phyloP scores from a whole-genome alignment of 305 asterid genomes.

The Plantago rigida region DNA sequence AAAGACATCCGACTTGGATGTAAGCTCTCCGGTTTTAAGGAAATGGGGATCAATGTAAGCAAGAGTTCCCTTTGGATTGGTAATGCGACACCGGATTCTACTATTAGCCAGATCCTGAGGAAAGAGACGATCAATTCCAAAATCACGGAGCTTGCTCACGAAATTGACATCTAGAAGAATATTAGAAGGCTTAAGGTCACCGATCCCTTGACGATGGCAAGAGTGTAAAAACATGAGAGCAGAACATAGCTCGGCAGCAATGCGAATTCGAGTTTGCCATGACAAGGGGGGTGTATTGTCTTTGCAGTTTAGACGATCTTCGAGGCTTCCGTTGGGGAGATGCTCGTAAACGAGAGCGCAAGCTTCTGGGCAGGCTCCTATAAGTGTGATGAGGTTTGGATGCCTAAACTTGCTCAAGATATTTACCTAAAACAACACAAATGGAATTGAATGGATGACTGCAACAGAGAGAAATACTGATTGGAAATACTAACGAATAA shows the following conservation, averaged over 20 bases:
- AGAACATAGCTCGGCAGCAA: conserved; percentile 79
- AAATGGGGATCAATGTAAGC: conserved; percentile 76
- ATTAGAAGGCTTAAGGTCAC: conserved; percentile 74
- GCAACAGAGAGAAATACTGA: no score
- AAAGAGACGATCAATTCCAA: conserved; percentile 62
- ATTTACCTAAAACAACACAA: conserved; percentile 43
- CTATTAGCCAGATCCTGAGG: conserved; percentile 31
- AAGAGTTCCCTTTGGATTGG: conserved; percentile 63
- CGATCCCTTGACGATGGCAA: conserved; percentile 51
- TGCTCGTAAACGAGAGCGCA: conserved; percentile 72
- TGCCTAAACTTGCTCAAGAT: conserved; percentile 80
- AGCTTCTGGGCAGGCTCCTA: conserved; percentile 83
- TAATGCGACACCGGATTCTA: conserved; percentile 35
- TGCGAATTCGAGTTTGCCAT: conserved; percentile 81
- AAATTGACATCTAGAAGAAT: conserved; percentile 68
- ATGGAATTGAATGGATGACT: no score
- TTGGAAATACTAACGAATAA: no score
- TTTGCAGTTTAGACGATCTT: conserved; percentile 77
- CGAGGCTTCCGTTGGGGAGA: conserved; percentile 83
- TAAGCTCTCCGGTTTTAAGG: conserved; percentile 68
- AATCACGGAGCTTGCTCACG: conserved; percentile 68
- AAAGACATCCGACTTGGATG: conserved; percentile 69
- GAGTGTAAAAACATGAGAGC: conserved; percentile 78
- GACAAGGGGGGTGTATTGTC: conserved; percentile 69
- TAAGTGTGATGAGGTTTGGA: conserved; percentile 68